Percentiles rank a stretch among this genome's conserved stretches.
These are phyloP conservation scores for Sugiyamaella grinbergsii DNA, from an alignment of 1,139 yeast genomes.

Conservation along the genomic window DNA sequence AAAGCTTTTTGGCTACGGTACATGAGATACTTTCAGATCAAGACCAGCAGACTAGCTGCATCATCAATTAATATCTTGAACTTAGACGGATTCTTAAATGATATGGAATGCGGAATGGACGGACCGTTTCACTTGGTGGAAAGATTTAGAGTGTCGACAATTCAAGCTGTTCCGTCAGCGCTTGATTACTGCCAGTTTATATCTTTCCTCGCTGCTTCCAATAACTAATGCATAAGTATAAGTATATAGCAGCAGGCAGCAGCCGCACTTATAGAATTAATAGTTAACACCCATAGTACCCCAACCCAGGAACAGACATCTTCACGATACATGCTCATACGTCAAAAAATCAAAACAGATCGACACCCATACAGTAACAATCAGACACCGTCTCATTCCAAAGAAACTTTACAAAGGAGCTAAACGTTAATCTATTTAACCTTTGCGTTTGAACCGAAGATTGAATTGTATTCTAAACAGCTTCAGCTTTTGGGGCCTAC, in stretches of 20 bases:
- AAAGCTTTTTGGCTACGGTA: background rate
- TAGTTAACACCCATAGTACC: background rate
- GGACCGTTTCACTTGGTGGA: no score
- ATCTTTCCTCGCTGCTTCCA: no score
- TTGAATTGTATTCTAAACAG: no score
- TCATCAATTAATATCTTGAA: no score
- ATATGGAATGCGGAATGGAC: no score
- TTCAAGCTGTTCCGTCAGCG: no score
- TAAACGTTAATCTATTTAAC: conserved; percentile 5
- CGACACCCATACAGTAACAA: background rate
- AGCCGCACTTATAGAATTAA: no score
- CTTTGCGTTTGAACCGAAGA: background rate
- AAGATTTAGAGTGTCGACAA: no score
- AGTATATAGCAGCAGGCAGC: no score
- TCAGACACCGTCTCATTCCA: conserved; percentile 2
- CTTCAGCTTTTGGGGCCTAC: background rate
- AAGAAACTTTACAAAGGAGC: conserved; percentile 5
- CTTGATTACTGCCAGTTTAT: no score
- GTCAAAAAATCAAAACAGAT: conserved; percentile 9
- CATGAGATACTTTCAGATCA: background rate
- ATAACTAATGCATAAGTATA: no score
- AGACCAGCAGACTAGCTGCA: background rate
- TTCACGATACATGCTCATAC: background rate
- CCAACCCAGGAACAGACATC: background rate
- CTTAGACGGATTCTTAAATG: no score